Conservation (phyloP, 1,139 yeast species). For the Pichia inconspicua region DNA sequence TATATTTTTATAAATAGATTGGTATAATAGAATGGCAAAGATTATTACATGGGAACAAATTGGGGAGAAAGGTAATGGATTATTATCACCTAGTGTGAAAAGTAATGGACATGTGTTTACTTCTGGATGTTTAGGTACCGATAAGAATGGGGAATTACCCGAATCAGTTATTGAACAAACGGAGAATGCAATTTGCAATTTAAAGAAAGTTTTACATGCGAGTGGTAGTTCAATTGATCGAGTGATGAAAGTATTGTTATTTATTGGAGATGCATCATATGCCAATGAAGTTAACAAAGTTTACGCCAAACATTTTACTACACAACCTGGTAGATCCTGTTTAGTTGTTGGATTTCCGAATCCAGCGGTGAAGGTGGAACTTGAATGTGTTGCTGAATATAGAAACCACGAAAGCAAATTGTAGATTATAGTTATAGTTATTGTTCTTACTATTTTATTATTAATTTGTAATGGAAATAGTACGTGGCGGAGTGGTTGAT, state of each 20-base stretch:
- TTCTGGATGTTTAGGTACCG: conserved; percentile 34
- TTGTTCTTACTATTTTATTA: too few species aligned
- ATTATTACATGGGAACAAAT: conserved; percentile 13
- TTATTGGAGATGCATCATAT: conserved; percentile 40
- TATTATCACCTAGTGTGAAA: conserved; percentile 39
- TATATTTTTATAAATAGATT: too few species aligned
- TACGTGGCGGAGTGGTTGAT: too few species aligned
- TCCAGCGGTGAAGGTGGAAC: conserved; percentile 34
- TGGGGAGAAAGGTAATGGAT: conserved; percentile 9
- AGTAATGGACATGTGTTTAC: conserved; percentile 47
- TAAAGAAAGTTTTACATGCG: conserved; percentile 36
- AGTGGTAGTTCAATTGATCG: conserved; percentile 43
- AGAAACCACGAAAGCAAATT: conserved; percentile 1
- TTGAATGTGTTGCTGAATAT: conserved; percentile 31
- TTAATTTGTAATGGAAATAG: too few species aligned
- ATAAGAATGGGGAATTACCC: conserved; percentile 21
- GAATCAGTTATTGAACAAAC: conserved; percentile 30
- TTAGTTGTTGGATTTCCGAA: conserved; percentile 42
- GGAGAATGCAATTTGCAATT: conserved; percentile 36
- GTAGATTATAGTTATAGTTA: too few species aligned
- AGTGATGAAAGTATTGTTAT: conserved; percentile 45
- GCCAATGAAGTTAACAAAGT: conserved; percentile 40
- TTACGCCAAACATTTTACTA: conserved; percentile 39
- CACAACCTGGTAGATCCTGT: conserved; percentile 51
- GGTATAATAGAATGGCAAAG: conserved; percentile 5